Conservation (phyloP, 2,329 filamentous ascomycete species). For the Colletotrichum incanum region DNA sequence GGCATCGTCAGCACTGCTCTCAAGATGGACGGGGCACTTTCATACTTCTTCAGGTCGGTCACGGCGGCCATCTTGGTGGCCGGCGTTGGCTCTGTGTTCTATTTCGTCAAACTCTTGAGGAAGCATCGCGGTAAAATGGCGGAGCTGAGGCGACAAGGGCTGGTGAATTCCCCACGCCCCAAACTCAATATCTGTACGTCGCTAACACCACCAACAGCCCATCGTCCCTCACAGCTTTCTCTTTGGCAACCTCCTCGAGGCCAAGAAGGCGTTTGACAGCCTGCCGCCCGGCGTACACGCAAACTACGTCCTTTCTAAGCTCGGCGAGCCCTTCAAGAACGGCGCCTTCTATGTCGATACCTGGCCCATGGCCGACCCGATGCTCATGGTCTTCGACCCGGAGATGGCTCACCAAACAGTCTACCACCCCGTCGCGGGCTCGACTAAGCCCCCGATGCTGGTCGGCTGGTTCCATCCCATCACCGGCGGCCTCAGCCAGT, state of each 20-base stretch:
- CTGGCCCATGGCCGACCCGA: conserved; percentile 48
- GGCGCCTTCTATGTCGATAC: conserved; percentile 52
- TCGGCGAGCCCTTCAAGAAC: conserved; percentile 42
- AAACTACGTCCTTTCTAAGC: conserved; percentile 22
- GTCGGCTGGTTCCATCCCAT: conserved; percentile 52
- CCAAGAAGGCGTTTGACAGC: conserved; percentile 47
- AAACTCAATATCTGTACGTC: too few relatives aligned
- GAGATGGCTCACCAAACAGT: conserved; percentile 51
- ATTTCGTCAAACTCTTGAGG: conserved; percentile 24
- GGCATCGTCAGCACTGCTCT: not conserved
- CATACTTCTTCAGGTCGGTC: conserved; percentile 2
- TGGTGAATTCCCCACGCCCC: not conserved
- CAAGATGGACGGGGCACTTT: conserved; percentile 22
- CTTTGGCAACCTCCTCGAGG: conserved; percentile 51
- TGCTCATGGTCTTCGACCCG: conserved; percentile 50
- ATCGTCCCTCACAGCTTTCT: conserved; percentile 49
- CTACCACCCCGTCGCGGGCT: conserved; percentile 48
- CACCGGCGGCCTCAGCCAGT: conserved; percentile 51
- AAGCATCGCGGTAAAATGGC: conserved; percentile 34
- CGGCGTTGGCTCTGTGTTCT: conserved; percentile 9
- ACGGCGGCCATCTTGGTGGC: conserved; percentile 13
- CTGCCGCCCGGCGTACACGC: conserved; percentile 35
- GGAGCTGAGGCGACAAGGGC: conserved; percentile 32
- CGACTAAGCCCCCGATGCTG: conserved; percentile 49
- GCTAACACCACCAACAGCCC: conserved; percentile 44